phyloP scores from a whole-genome alignment of 306 rosid species.

The Vachellia collinsii region DNA sequence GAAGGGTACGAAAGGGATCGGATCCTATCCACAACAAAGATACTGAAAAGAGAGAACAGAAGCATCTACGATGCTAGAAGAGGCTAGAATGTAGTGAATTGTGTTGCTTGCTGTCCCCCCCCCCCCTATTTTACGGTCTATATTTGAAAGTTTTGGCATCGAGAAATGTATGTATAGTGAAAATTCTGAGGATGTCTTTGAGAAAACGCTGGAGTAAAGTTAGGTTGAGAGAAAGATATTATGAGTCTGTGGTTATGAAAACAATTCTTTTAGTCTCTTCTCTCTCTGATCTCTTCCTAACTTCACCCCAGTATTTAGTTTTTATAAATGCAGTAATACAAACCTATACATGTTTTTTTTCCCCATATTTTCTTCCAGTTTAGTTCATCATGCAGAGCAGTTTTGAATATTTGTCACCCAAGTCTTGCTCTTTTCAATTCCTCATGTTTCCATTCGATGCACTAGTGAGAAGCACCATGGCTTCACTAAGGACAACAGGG shows the following conservation, averaged over 20 bases:
- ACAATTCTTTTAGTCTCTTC: not conserved
- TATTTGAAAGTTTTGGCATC: constrained; percentile 40
- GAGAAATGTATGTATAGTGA: constrained; percentile 59
- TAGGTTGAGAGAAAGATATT: not conserved
- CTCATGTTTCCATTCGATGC: constrained; percentile 15
- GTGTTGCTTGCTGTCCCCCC: constrained; percentile 33
- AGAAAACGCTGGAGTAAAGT: constrained; percentile 15
- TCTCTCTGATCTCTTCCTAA: not conserved
- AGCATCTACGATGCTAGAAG: constrained; percentile 41
- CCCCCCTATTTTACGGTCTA: constrained; percentile 32
- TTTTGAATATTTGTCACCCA: not conserved
- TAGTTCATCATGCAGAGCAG: not conserved
- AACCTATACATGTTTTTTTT: not conserved
- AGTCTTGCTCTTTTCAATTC: constrained; percentile 3
- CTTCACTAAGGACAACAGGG: not conserved
- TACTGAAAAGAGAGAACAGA: constrained; percentile 26
- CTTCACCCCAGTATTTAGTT: not conserved
- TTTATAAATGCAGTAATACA: not conserved
- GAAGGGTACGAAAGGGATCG: constrained; percentile 82
- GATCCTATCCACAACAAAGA: constrained; percentile 93
- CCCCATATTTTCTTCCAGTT: constrained; percentile 19
- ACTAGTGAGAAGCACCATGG: constrained; percentile 3
- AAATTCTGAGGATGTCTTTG: constrained; percentile 43
- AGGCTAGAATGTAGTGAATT: constrained; percentile 40
- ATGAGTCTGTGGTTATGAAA: not conserved